These are phyloP conservation scores for Ilyonectria destructans DNA, from an alignment of 2,329 filamentous ascomycete genomes.

Conservation along the genomic window DNA sequence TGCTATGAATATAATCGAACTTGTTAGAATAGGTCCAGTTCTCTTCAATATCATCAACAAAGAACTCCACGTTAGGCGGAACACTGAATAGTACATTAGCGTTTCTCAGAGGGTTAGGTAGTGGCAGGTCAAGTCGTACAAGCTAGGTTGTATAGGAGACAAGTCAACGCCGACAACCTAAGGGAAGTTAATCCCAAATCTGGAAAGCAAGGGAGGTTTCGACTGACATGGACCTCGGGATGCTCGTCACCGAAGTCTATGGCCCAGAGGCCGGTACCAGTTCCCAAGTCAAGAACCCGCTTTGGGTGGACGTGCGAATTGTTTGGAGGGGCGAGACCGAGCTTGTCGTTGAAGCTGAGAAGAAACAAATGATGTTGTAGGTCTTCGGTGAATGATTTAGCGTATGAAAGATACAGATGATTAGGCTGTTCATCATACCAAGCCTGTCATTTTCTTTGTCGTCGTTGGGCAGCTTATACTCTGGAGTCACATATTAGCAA, in stretches of 20 bases:
- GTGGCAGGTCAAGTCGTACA: conserved; percentile 20
- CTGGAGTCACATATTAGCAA: neutral
- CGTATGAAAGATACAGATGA: too few relatives aligned
- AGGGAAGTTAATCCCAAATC: too few relatives aligned
- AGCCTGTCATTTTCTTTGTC: conserved; percentile 9
- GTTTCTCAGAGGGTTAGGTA: too few relatives aligned
- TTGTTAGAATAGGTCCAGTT: conserved; percentile 28
- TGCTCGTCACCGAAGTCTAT: conserved; percentile 34
- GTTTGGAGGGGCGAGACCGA: conserved; percentile 25
- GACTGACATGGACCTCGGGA: conserved; percentile 27
- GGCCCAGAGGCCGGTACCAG: conserved; percentile 5
- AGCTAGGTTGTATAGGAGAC: conserved; percentile 23
- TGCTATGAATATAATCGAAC: conserved; percentile 42
- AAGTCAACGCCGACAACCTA: conserved; percentile 28
- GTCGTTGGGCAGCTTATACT: conserved; percentile 23
- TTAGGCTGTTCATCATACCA: neutral
- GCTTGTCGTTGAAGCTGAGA: conserved; percentile 26
- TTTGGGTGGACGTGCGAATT: neutral
- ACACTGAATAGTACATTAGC: conserved; percentile 22
- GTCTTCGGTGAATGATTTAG: neutral
- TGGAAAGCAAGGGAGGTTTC: too few relatives aligned
- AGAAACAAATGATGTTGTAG: conserved; percentile 31
- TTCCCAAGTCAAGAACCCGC: conserved; percentile 20
- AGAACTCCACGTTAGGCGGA: conserved; percentile 32
- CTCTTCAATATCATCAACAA: conserved; percentile 40